Evolutionary conservation across 345 rosid species (phyloP).

Genomic region (Linum usitatissimum): DNA sequence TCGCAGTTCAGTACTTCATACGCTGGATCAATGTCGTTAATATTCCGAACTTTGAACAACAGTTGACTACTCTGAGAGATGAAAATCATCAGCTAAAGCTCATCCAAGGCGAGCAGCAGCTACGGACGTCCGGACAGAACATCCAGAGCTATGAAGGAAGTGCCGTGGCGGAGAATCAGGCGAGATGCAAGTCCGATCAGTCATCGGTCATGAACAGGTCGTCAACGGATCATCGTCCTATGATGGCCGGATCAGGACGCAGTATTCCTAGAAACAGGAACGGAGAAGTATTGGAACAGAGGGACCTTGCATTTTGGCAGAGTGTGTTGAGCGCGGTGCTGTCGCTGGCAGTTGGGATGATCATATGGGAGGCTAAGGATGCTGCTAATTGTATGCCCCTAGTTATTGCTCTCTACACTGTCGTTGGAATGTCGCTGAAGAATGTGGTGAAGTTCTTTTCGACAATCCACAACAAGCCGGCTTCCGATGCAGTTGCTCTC

Average conservation of each 20-base stretch:
- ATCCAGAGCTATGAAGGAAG: slow-evolving; percentile 14
- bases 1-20: no score
- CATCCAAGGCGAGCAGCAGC: slow-evolving; percentile 23
- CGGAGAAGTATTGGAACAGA: slow-evolving; percentile 23
- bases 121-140: slow-evolving; percentile 6
- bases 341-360: slow-evolving; percentile 54
- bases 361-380: slow-evolving; percentile 49
- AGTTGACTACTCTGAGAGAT: slow-evolving; percentile 43
- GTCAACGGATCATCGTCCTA: background rate
- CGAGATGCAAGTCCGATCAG: slow-evolving; percentile 15
- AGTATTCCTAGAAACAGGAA: slow-evolving; percentile 19
- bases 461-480: slow-evolving; percentile 48
- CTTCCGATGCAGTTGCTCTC: slow-evolving; percentile 67
- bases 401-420: slow-evolving; percentile 60
- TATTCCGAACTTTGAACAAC: background rate
- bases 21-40: no score
- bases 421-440: slow-evolving; percentile 60
- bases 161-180: slow-evolving; percentile 16
- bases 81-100: slow-evolving; percentile 48
- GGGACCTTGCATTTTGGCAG: slow-evolving; percentile 43
- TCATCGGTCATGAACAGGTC: background rate
- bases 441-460: slow-evolving; percentile 64
- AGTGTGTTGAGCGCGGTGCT: slow-evolving; percentile 50
- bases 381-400: slow-evolving; percentile 51
- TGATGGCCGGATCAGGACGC: slow-evolving; percentile 8